phyloP scores from a whole-genome alignment of 75 land plant species.

The Pinus tabuliformis region DNA sequence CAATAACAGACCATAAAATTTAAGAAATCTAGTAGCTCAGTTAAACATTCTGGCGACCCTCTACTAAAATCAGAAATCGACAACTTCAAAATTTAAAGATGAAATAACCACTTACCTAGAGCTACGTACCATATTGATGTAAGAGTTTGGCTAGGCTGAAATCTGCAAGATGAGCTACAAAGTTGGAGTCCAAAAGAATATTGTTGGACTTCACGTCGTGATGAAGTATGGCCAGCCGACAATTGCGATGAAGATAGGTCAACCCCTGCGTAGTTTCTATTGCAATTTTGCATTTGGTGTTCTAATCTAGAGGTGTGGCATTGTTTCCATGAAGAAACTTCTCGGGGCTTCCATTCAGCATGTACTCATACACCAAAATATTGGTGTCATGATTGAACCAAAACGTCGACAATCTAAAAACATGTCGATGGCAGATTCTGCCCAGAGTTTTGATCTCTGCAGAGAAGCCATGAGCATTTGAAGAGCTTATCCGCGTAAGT shows the following conservation, averaged over 20 bases:
- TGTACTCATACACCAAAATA: conserved; percentile 66
- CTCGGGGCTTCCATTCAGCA: conserved; percentile 71
- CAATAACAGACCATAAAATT: too few relatives aligned
- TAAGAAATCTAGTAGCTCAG: too few relatives aligned
- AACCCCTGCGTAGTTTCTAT: conserved; percentile 57
- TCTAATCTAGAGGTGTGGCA: conserved; percentile 52
- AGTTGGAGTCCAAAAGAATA: conserved; percentile 51
- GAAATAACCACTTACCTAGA: conserved; percentile 37
- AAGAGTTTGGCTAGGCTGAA: conserved; percentile 76
- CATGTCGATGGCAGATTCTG: conserved; percentile 67
- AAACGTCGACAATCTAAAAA: conserved; percentile 55
- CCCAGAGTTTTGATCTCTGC: conserved; percentile 71
- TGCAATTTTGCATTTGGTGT: conserved; percentile 58
- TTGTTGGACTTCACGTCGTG: conserved; percentile 73
- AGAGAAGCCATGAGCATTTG: conserved; percentile 60
- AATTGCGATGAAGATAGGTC: conserved; percentile 78
- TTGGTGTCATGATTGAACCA: conserved; percentile 60
- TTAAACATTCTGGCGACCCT: too few relatives aligned
- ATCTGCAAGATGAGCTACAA: conserved; percentile 78
- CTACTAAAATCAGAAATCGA: too few relatives aligned
- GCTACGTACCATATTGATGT: conserved; percentile 46
- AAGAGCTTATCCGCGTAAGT: conserved; percentile 20
- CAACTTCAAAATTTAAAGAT: not conserved
- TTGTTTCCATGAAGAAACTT: conserved; percentile 64
- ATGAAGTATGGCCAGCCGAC: conserved; percentile 65